These are phyloP conservation scores for Protea cynaroides DNA, from an alignment of 164 flowering plant genomes.

Conservation along the genomic window DNA sequence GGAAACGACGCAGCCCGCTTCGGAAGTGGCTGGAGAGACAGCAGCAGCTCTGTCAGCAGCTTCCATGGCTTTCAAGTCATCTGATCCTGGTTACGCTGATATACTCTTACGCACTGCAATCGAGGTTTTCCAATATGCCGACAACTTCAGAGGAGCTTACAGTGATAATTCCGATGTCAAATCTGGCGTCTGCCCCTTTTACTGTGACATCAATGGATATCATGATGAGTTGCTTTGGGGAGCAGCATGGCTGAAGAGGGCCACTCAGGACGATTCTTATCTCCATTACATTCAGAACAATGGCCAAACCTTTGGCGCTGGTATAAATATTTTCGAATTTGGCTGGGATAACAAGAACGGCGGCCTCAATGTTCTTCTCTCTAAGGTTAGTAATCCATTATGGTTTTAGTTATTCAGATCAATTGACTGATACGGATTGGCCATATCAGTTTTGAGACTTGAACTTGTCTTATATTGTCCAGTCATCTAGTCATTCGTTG, in stretches of 20 bases:
- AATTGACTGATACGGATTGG: too few species aligned
- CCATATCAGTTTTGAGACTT: not conserved
- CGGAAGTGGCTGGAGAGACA: constrained; percentile 92
- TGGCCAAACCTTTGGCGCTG: constrained; percentile 82
- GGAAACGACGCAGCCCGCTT: constrained; percentile 71
- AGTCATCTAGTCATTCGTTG: too few species aligned
- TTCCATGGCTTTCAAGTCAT: constrained; percentile 71
- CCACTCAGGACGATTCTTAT: constrained; percentile 50
- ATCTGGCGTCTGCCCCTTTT: constrained; percentile 83
- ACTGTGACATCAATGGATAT: constrained; percentile 88
- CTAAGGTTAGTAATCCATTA: constrained; percentile 73
- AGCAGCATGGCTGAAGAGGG: constrained; percentile 93
- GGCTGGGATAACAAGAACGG: constrained; percentile 99
- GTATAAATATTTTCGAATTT: constrained; percentile 76
- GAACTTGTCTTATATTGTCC: too few species aligned
- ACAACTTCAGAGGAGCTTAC: constrained; percentile 81
- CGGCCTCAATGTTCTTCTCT: constrained; percentile 82
- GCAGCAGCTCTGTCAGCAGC: constrained; percentile 94
- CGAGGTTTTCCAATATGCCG: constrained; percentile 63
- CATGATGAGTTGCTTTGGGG: constrained; percentile 99
- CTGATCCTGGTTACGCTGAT: constrained; percentile 72
- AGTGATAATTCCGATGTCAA: constrained; percentile 69
- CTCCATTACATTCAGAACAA: constrained; percentile 69
- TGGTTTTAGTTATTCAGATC: too few species aligned
- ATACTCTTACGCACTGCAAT: constrained; percentile 52